Evolutionary conservation across 106 monocot genomes (phyloP).

Genomic region (Dioscorea alata): DNA sequence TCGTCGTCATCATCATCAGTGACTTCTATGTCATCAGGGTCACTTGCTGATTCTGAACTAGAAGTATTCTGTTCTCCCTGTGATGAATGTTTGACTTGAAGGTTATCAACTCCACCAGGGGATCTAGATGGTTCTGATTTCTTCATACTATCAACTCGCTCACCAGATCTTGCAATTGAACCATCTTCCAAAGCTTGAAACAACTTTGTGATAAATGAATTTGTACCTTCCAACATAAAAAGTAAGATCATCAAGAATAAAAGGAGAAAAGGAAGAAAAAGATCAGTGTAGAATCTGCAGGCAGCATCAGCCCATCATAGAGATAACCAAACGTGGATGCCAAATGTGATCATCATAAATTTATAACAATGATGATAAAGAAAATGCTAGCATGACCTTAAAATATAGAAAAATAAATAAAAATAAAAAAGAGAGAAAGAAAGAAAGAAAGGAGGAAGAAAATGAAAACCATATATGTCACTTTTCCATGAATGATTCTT

Average conservation of each 20-base stretch:
- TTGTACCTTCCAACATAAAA: constrained; percentile 43
- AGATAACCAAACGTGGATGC: no score
- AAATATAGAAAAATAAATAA: no score
- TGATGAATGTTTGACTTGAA: constrained; percentile 17
- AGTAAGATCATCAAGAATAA: not conserved
- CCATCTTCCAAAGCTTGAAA: constrained; percentile 64
- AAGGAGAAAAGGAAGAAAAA: no score
- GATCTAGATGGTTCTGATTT: constrained; percentile 23
- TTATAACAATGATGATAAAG: no score
- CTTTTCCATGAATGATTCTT: no score
- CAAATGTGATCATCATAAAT: no score
- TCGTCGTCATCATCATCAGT: constrained; percentile 87
- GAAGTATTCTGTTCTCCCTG: constrained; percentile 39
- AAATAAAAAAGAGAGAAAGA: no score
- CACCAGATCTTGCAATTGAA: constrained; percentile 21
- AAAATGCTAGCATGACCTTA: no score
- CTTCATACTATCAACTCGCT: constrained; percentile 20
- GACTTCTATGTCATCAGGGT: constrained; percentile 64
- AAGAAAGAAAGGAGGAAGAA: no score
- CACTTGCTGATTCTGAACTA: constrained; percentile 42
- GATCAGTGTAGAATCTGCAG: no score
- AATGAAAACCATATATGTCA: no score
- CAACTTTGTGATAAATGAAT: constrained; percentile 41
- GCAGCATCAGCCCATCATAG: no score
- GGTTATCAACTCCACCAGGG: constrained; percentile 13